Conservation (phyloP, 225 moss, liverwort and hornwort species). For the Takakia lepidozioides region DNA sequence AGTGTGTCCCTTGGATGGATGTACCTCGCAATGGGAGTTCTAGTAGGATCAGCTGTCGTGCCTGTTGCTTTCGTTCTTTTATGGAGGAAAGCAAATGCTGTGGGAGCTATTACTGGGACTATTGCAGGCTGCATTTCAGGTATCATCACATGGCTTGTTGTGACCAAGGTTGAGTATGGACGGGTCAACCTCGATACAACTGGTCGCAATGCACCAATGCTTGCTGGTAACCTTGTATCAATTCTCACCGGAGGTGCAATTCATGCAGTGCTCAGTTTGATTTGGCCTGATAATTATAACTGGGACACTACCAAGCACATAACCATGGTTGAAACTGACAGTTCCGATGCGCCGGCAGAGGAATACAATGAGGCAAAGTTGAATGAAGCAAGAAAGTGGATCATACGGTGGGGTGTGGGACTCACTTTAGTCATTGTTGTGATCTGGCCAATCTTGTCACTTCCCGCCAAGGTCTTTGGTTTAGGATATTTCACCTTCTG, state of each 20-base stretch:
- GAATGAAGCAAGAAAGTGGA: constrained; percentile 70
- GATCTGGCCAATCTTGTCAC: constrained; percentile 74
- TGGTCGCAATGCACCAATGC: constrained; percentile 85
- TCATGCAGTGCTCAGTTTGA: constrained; percentile 47
- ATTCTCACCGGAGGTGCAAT: constrained; percentile 77
- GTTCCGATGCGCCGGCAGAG: constrained; percentile 52
- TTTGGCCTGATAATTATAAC: constrained; percentile 69
- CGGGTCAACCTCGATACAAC: constrained; percentile 66
- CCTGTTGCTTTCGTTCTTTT: constrained; percentile 86
- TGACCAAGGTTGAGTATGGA: constrained; percentile 47
- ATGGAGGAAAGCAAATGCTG: constrained; percentile 79
- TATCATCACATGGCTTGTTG: constrained; percentile 60
- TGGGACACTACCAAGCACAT: constrained; percentile 72
- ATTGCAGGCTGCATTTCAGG: constrained; percentile 39
- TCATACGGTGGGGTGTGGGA: constrained; percentile 74
- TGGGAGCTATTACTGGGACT: constrained; percentile 57
- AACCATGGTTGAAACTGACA: constrained; percentile 61
- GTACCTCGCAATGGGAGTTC: constrained; percentile 94
- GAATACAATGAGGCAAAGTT: constrained; percentile 68
- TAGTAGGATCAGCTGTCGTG: constrained; percentile 88
- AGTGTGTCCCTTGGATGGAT: constrained; percentile 89
- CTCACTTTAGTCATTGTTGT: constrained; percentile 71
- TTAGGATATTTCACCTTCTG: constrained; percentile 86
- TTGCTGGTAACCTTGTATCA: constrained; percentile 84
- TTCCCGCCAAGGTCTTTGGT: constrained; percentile 80